phyloP scores from a whole-genome alignment of 208 protist species.

The Crithidia acanthocephali region DNA sequence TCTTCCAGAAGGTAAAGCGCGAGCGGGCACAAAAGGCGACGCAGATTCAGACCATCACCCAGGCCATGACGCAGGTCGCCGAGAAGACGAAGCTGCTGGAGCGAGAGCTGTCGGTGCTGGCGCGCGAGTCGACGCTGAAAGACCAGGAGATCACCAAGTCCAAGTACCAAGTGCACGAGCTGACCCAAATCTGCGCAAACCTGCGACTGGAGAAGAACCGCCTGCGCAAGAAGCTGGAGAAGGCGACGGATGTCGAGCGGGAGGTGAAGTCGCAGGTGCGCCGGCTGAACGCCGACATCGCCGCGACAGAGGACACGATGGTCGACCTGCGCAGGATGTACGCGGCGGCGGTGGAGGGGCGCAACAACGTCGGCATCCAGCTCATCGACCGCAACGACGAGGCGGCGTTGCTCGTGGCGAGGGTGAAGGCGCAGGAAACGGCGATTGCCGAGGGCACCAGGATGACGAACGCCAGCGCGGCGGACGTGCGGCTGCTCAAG shows the following conservation, averaged over 20 bases:
- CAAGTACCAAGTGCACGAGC: conserved; percentile 81
- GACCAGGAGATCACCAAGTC: conserved; percentile 86
- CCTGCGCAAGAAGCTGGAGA: conserved; percentile 71
- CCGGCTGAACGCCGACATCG: conserved; percentile 93
- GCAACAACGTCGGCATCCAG: conserved; percentile 96
- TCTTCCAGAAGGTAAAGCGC: conserved; percentile 93
- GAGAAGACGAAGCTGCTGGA: conserved; percentile 97
- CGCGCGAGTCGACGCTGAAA: conserved; percentile 88
- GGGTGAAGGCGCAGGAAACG: conserved; percentile 93
- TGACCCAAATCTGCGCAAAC: conserved; percentile 65
- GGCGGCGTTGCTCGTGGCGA: conserved; percentile 94
- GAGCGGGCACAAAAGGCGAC: conserved; percentile 94
- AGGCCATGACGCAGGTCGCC: conserved; percentile 94
- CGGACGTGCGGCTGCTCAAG: conserved; percentile 75
- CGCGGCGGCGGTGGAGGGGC: conserved; percentile 86
- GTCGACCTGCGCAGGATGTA: conserved; percentile 81
- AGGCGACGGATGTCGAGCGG: conserved; percentile 64
- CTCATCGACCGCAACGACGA: conserved; percentile 97
- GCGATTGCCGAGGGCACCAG: conserved; percentile 87
- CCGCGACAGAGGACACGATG: conserved; percentile 90
- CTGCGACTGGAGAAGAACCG: conserved; percentile 89
- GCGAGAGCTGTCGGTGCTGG: conserved; percentile 93
- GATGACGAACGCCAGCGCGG: conserved; percentile 77
- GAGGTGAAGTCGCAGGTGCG: conserved; percentile 91
- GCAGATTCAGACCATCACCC: conserved; percentile 93